Evolutionary conservation across 441 rosid genomes (phyloP), one percentile per base, ranked within the genome.

Genomic region (Adansonia grandidieri): DNA sequence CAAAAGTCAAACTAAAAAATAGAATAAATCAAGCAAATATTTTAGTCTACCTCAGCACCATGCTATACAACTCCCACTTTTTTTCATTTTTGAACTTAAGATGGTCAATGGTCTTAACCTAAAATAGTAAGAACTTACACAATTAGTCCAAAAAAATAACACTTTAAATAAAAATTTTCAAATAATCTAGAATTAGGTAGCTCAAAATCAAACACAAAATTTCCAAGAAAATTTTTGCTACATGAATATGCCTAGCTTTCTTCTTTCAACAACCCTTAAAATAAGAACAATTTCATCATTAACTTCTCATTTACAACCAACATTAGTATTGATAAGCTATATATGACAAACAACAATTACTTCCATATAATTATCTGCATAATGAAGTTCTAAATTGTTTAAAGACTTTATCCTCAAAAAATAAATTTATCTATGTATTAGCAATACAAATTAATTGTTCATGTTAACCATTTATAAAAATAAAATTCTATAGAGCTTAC

Each of bases 41-140:
- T 60, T 73, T 37, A 28, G 20, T 74, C 58, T 84, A 96, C 98
- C 98, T 94, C 93, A 74, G 71, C 72, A 74, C 50, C 80, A 77
- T 84, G 87, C 73, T 83, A 87, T 77, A 73, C 45, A 19, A 75
- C 87, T 53, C 80, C 86, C 56, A 87, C 97, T 32, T 82, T 85
- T 85, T 83, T 87, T 93, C 92, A 79, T 91, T 82, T 84, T 91
- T 66, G 91, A 87, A 79, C 87, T 88, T 82, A 81, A 58, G 65
- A 86, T 67, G 58, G 85, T 74, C 10, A 96, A 86, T 79, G 91
- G 95, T 84, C 86, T 89, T 88, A 93, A 88, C 87, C 99, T 97
- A 91, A 74, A 80, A 83, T 42, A 71, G n/a, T 48, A 62, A 67
- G 13, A 47, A 15, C 45, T 58, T 51, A 47, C 17, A 51, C 40